A percentile compares a stretch with the other conserved stretches of the same genome.
Evolutionary conservation across 345 rosid genomes (phyloP).

Genomic region (Boechera retrofracta): DNA sequence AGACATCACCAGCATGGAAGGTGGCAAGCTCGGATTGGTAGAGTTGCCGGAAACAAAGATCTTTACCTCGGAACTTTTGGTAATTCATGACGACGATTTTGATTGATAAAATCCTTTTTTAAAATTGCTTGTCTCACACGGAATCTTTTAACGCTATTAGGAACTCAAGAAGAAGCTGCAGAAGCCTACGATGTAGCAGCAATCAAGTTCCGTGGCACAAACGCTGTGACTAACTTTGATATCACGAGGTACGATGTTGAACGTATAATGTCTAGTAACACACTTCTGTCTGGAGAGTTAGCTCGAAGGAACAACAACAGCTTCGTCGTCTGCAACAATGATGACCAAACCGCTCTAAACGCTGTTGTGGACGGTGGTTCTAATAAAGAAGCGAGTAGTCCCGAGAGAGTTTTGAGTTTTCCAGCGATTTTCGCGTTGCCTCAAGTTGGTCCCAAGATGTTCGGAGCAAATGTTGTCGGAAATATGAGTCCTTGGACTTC

Average conservation of each 20-base stretch:
- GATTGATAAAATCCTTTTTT: background rate
- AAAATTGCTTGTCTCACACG: slow-evolving; percentile 17
- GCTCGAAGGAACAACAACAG: slow-evolving; percentile 68
- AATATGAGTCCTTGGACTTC: slow-evolving; percentile 57
- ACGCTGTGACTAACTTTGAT: slow-evolving; percentile 94
- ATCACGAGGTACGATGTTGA: slow-evolving; percentile 82
- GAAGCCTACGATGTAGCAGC: slow-evolving; percentile 97
- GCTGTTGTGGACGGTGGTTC: slow-evolving; percentile 61
- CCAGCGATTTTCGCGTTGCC: slow-evolving; percentile 61
- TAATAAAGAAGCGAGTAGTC: slow-evolving; percentile 56
- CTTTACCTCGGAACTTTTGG: slow-evolving; percentile 97
- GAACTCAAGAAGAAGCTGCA: slow-evolving; percentile 98
- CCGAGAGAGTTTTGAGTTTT: slow-evolving; percentile 51
- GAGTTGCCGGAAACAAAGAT: slow-evolving; percentile 98
- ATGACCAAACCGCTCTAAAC: slow-evolving; percentile 51
- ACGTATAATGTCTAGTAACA: slow-evolving; percentile 78
- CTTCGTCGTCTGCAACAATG: slow-evolving; percentile 32
- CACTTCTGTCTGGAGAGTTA: slow-evolving; percentile 78
- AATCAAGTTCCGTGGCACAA: slow-evolving; percentile 86
- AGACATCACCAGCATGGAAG: slow-evolving; percentile 99
- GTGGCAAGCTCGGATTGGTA: slow-evolving; percentile 99
- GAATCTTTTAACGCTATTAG: slow-evolving; percentile 43
- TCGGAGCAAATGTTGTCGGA: slow-evolving; percentile 44
- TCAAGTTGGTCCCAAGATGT: slow-evolving; percentile 56
- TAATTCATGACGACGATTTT: slow-evolving; percentile 41